Evolutionary conservation across 768 basidiomycete species (phyloP).

Genomic region (Xerocomus potaroensis): DNA sequence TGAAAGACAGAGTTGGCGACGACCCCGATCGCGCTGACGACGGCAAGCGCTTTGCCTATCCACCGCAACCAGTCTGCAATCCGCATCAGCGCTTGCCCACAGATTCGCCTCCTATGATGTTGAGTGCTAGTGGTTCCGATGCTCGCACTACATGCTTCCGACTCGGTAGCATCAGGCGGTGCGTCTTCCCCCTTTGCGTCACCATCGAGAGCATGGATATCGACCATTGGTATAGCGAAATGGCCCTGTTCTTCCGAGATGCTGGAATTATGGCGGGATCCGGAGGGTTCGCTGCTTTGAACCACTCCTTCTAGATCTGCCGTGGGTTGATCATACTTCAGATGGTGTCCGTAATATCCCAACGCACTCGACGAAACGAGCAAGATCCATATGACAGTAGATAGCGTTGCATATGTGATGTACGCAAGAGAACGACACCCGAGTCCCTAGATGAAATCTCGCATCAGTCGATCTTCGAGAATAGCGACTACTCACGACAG

Average conservation of each 20-base stretch:
- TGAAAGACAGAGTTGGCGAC: not conserved
- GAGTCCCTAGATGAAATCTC: conserved; percentile 15
- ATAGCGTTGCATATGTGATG: conserved; percentile 25
- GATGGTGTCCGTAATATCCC: conserved; percentile 2
- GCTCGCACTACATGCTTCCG: not conserved
- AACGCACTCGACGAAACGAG: conserved; percentile 27
- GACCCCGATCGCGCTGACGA: not conserved
- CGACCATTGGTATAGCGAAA: not conserved
- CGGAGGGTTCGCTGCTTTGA: not conserved
- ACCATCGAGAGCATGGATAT: not conserved
- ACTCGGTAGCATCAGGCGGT: no score
- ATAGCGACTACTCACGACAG: conserved; percentile 21
- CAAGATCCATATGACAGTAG: conserved; percentile 29
- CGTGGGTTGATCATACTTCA: not conserved
- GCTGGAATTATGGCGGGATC: no score
- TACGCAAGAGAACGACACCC: conserved; percentile 35
- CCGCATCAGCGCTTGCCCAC: not conserved
- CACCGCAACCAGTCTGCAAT: not conserved
- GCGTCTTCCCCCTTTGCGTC: not conserved
- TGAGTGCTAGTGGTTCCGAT: not conserved
- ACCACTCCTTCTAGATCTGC: not conserved
- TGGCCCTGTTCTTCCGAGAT: no score
- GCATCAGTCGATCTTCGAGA: not conserved
- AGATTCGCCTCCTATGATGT: not conserved
- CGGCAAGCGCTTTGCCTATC: not conserved